phyloP scores from a whole-genome alignment of 441 rosid species.

The Jatropha multifida region DNA sequence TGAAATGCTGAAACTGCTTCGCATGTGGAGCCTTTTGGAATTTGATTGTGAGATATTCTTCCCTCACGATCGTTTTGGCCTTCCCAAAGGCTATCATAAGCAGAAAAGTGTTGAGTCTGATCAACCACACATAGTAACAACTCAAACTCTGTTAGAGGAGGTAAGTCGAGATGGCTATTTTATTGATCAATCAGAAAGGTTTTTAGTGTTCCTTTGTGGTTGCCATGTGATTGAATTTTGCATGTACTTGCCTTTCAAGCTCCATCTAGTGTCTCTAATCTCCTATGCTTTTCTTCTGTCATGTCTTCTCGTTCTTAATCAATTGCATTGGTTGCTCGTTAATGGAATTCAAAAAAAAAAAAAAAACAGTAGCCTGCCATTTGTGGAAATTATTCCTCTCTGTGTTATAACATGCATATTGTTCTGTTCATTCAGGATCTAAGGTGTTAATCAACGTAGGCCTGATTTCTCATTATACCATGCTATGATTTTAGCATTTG shows the following conservation, averaged over 20 bases:
- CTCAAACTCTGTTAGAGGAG: constrained; percentile 48
- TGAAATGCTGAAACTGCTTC: constrained; percentile 62
- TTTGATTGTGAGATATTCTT: constrained; percentile 63
- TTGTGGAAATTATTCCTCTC: too few relatives aligned
- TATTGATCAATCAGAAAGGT: too few relatives aligned
- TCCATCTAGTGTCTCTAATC: background rate
- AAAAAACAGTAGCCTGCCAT: too few relatives aligned
- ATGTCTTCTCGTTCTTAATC: background rate
- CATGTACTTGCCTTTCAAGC: too few relatives aligned
- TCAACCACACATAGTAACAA: constrained; percentile 52
- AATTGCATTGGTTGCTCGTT: background rate
- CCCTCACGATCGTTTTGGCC: constrained; percentile 49
- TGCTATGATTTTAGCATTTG: background rate
- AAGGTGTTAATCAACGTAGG: background rate
- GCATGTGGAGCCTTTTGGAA: constrained; percentile 51
- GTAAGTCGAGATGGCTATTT: constrained; percentile 22
- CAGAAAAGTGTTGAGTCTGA: constrained; percentile 61
- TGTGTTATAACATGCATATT: background rate
- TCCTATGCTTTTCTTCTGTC: background rate
- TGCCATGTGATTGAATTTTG: too few relatives aligned
- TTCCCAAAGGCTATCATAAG: constrained; percentile 64
- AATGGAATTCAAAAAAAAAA: too few relatives aligned
- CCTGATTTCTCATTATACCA: background rate
- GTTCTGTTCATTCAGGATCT: background rate
- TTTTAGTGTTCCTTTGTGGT: too few relatives aligned